A percentile compares a stretch with the other conserved stretches of the same genome.
phyloP scores from a whole-genome alignment of 2,329 filamentous ascomycete genomes.

The Calcarisporium arbuscula region DNA sequence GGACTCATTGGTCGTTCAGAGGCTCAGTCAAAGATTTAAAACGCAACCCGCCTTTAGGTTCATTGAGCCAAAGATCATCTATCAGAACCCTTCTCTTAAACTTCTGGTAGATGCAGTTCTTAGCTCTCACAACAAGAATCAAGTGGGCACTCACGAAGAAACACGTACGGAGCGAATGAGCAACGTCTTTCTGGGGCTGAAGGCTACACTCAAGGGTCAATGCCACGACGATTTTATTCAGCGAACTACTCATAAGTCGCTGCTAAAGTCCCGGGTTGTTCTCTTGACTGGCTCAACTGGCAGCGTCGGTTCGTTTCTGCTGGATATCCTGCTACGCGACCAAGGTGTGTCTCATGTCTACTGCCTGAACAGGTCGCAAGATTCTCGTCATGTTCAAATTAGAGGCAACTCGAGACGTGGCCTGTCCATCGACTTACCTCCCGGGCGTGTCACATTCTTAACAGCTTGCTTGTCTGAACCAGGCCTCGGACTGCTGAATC shows the following conservation, averaged over 20 bases:
- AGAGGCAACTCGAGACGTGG: constrained; percentile 1
- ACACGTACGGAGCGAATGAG: not conserved
- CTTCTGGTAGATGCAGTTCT: not conserved
- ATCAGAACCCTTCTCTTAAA: not conserved
- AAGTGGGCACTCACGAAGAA: not conserved
- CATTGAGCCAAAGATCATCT: not conserved
- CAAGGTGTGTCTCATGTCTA: not conserved
- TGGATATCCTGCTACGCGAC: constrained; percentile 4
- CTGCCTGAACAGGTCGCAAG: constrained; percentile 7
- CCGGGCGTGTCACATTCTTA: constrained; percentile 4
- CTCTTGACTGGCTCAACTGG: constrained; percentile 9
- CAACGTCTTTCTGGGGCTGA: not conserved
- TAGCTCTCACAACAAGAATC: not conserved
- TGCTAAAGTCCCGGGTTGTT: not conserved
- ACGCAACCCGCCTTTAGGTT: not conserved
- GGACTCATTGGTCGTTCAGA: constrained; percentile 6
- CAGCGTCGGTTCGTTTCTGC: constrained; percentile 6
- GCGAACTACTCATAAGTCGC: not conserved
- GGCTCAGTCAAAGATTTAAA: constrained; percentile 1
- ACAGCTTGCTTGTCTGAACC: not conserved
- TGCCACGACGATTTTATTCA: not conserved
- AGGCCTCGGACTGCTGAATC: constrained; percentile 1
- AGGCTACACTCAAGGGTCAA: not conserved
- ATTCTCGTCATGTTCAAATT: not conserved
- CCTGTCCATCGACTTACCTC: not conserved